Evolutionary conservation across 2,329 filamentous ascomycete species (phyloP).

Genomic region (Ophiocordyceps robertsii): DNA sequence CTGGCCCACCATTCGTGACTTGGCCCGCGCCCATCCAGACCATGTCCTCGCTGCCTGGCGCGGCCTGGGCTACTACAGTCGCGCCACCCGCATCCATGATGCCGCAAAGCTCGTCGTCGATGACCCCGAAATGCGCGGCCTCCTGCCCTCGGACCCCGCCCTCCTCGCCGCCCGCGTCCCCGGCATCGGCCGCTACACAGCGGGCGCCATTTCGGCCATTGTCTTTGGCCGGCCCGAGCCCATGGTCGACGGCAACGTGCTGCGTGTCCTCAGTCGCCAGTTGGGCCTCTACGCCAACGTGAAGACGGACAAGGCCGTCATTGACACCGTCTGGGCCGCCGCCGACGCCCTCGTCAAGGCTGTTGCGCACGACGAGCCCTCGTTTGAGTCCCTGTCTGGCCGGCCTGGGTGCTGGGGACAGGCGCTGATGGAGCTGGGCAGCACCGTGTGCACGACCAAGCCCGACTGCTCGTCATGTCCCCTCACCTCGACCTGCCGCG

Average conservation of each 20-base stretch:
- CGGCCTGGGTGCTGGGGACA: slow-evolving; percentile 49
- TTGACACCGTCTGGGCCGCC: slow-evolving; percentile 43
- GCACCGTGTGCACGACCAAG: slow-evolving; percentile 46
- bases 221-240: slow-evolving; percentile 45
- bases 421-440: slow-evolving; percentile 52
- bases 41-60: slow-evolving; percentile 47
- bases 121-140: slow-evolving; percentile 26
- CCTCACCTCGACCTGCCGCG: slow-evolving; percentile 35
- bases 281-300: slow-evolving; percentile 42
- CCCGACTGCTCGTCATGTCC: slow-evolving; percentile 41
- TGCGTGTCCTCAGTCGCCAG: slow-evolving; percentile 47
- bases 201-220: slow-evolving; percentile 48
- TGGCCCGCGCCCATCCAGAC: slow-evolving; percentile 38
- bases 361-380: slow-evolving; percentile 25
- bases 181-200: slow-evolving; percentile 49
- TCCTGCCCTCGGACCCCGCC: slow-evolving; percentile 32
- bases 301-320: slow-evolving; percentile 38
- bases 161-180: slow-evolving; percentile 38
- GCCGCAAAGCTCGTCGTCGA: slow-evolving; percentile 37
- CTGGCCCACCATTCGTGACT: slow-evolving; percentile 44
- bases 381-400: slow-evolving; percentile 22
- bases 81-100: slow-evolving; percentile 46
- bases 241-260: slow-evolving; percentile 52
- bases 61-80: slow-evolving; percentile 50
- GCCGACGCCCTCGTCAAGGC: slow-evolving; percentile 41